A percentile compares a stretch with the other conserved stretches of the same genome.
Evolutionary conservation across 2,329 filamentous ascomycete genomes (phyloP).

Genomic region (Aspergillus sp.): DNA sequence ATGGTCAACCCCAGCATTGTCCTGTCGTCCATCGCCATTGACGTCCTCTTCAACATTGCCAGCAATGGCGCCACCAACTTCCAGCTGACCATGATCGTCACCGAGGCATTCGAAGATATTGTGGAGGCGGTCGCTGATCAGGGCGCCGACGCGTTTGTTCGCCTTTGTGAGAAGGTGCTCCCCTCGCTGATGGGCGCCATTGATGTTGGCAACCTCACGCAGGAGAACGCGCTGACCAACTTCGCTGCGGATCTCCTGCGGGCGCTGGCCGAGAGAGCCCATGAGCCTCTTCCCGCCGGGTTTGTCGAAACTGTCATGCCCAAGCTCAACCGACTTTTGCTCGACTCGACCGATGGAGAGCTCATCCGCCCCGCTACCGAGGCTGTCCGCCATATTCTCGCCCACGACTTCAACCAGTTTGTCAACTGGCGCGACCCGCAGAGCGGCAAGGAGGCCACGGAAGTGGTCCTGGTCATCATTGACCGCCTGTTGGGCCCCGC

Average conservation of each 20-base stretch:
- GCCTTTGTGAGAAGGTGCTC: constrained; percentile 79
- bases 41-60: constrained; percentile 83
- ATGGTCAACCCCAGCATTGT: constrained; percentile 73
- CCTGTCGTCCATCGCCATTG: constrained; percentile 67
- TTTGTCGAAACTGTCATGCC: constrained; percentile 84
- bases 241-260: constrained; percentile 82
- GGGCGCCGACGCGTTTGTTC: constrained; percentile 67
- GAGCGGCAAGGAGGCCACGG: constrained; percentile 75
- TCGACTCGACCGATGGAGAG: constrained; percentile 82
- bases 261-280: constrained; percentile 76
- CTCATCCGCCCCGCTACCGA: constrained; percentile 82
- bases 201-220: constrained; percentile 79
- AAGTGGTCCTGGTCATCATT: constrained; percentile 86
- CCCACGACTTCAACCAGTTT: constrained; percentile 85
- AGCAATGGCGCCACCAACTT: constrained; percentile 87
- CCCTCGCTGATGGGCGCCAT: constrained; percentile 87
- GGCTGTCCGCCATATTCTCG: constrained; percentile 82
- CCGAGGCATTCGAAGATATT: constrained; percentile 88
- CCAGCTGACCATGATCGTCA: constrained; percentile 82
- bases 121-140: constrained; percentile 65
- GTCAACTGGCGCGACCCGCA: constrained; percentile 79
- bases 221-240: constrained; percentile 75
- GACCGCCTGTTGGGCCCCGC: constrained; percentile 79
- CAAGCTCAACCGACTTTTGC: constrained; percentile 77
- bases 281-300: constrained; percentile 78